Evolutionary conservation across 1,284 basidiomycete genomes (phyloP), one percentile per base, ranked within the genome.

Genomic region (Papiliotrema nemorosa): DNA sequence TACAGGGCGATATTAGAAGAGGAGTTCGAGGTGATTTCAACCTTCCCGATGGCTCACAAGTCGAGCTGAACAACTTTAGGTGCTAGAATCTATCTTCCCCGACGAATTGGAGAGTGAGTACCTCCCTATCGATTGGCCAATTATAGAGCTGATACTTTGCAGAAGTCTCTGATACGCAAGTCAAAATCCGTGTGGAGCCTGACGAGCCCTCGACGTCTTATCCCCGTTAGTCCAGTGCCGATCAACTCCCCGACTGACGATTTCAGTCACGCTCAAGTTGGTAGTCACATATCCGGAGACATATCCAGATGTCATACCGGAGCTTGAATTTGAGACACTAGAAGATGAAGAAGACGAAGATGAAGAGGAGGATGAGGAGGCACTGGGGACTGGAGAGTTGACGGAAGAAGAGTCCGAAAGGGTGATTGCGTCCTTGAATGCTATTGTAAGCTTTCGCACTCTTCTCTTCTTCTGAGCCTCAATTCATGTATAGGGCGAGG

Each of bases 31-130:
- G 91, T 92, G 63, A 51, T 62, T n/a, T n/a, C n/a, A n/a, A 52
- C 40, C 47, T 60, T 62, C 47, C 61, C 29, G 31, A 37, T 49
- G 31, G 43, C 44, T 21, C 33, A 45, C 33, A 54, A 53, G 39
- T 50, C 13, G 44, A 50, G 27, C 14, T 49, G 52, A 47, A 37
- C 52, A 53, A 22, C n/a, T 47, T 2, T 68, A 94, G 87, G 91
- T 96, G 24, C 82, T 97, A 60, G 91, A 94, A 78, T 87, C 90
- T 21, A 97, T 97, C 72, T 97, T 94, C 74, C 87, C 92, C 9
- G 86, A 90, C 63, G 93, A 97, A 75, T 79, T 97, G 55, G 84
- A 87, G 69, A 87, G 92, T 94, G 78, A 67, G 90, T 51, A 54
- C 43, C 52, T 20, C 21, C 22, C 60, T 38, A 58, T 54, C 43